These are phyloP conservation scores for Acanthamoeba polyphaga DNA, from an alignment of 208 protist species.

Conservation along the genomic window DNA sequence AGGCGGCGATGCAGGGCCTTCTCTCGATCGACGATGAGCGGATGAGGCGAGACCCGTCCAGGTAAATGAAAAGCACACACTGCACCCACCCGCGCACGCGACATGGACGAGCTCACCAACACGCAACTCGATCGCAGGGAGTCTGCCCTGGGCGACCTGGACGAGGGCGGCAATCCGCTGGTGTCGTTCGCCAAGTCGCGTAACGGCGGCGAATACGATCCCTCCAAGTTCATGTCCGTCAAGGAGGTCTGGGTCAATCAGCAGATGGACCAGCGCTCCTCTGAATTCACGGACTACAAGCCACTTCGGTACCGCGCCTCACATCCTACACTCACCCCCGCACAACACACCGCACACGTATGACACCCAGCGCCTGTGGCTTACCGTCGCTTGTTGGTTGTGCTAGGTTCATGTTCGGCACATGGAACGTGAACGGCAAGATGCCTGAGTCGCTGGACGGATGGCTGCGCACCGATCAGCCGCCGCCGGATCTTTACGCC, in stretches of 20 bases:
- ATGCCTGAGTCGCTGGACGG: slow-evolving; percentile 81
- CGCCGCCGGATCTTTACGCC: slow-evolving; percentile 82
- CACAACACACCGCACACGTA: background rate
- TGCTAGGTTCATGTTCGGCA: slow-evolving; percentile 70
- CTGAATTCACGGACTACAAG: slow-evolving; percentile 58
- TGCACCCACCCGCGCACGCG: background rate
- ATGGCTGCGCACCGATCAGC: slow-evolving; percentile 68
- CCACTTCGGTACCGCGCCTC: slow-evolving; percentile 25
- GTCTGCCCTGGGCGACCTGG: background rate
- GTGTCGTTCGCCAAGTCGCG: slow-evolving; percentile 54
- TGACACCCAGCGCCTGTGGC: background rate
- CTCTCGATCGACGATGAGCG: slow-evolving; percentile 36
- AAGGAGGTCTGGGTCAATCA: slow-evolving; percentile 70
- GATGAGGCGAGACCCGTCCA: background rate
- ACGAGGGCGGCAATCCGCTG: slow-evolving; percentile 18
- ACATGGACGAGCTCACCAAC: background rate
- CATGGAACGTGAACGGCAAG: slow-evolving; percentile 90
- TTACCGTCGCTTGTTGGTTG: background rate
- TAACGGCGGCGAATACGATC: slow-evolving; percentile 72
- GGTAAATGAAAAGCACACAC: background rate
- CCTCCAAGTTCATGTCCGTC: slow-evolving; percentile 71
- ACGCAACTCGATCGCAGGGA: background rate
- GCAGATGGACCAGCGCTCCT: slow-evolving; percentile 44
- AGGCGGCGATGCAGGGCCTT: slow-evolving; percentile 40
- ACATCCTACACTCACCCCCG: background rate